Conservation (phyloP, 2,329 filamentous ascomycete genomes). For the Penicillium decumbens region DNA sequence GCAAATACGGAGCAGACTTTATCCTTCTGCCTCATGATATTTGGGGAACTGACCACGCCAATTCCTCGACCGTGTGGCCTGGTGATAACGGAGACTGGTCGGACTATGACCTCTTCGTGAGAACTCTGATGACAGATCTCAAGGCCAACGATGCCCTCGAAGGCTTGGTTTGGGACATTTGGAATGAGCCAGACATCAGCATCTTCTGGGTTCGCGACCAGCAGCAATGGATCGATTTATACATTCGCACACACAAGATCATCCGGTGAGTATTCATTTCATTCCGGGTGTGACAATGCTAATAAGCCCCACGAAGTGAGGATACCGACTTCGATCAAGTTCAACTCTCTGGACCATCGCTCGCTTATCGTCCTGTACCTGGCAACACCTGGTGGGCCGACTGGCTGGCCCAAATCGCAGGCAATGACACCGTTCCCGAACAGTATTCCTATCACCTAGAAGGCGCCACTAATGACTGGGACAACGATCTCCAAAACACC, state of each 20-base stretch:
- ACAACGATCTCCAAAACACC: constrained; percentile 28
- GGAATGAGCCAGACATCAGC: constrained; percentile 50
- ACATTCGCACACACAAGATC: constrained; percentile 36
- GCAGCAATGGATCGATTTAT: constrained; percentile 43
- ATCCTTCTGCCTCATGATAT: constrained; percentile 47
- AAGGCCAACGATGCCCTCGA: constrained; percentile 26
- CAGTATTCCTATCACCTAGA: constrained; percentile 47
- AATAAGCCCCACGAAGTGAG: neutral
- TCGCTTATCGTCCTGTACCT: constrained; percentile 30
- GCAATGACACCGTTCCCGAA: constrained; percentile 41
- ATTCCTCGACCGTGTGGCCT: constrained; percentile 41
- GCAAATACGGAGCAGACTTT: constrained; percentile 43
- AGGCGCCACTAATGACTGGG: constrained; percentile 22
- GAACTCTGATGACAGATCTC: constrained; percentile 25
- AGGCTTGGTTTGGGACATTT: constrained; percentile 47
- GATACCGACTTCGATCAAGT: constrained; percentile 12
- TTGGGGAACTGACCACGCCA: constrained; percentile 48
- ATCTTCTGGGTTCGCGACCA: constrained; percentile 38
- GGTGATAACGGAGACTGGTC: constrained; percentile 51
- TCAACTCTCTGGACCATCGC: constrained; percentile 40
- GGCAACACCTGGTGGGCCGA: constrained; percentile 42
- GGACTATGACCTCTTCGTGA: constrained; percentile 43
- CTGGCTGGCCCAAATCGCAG: constrained; percentile 34
- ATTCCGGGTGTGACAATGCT: no score
- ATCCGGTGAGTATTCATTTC: constrained; percentile 30